A percentile compares a stretch with the other conserved stretches of the same genome.
Conservation (phyloP, 148 eudicot genomes). For the Amaranthus palmeri region DNA sequence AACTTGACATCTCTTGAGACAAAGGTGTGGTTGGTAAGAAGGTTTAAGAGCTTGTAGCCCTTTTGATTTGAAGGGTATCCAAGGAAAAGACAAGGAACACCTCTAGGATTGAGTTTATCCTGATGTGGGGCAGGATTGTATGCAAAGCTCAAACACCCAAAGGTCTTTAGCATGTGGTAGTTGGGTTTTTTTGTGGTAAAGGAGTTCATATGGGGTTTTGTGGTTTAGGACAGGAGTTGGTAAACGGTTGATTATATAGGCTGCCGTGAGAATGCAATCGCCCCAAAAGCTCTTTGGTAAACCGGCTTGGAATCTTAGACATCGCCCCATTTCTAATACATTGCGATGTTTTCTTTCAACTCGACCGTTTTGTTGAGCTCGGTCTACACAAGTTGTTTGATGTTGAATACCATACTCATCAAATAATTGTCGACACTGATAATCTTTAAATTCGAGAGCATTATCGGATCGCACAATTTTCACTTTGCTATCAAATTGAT, state of each 20-base stretch:
- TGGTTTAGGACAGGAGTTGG: too few species aligned
- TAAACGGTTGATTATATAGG: too few species aligned
- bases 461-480: neutral
- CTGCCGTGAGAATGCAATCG: too few species aligned
- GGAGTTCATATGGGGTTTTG: neutral
- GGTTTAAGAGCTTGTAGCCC: neutral
- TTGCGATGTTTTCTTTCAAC: neutral
- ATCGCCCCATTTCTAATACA: neutral
- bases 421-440: too few species aligned
- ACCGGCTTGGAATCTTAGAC: too few species aligned
- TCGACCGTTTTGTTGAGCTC: neutral
- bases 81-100: neutral
- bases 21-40: neutral
- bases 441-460: too few species aligned
- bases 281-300: too few species aligned
- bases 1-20: neutral
- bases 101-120: neutral
- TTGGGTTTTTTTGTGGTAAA: too few species aligned
- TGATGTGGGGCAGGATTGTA: neutral
- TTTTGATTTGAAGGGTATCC: neutral
- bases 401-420: neutral
- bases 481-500: neutral
- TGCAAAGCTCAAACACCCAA: neutral
- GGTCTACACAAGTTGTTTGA: neutral
- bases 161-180: too few species aligned